Conservation (phyloP, 768 basidiomycete species). For the Boletus speciosus region DNA sequence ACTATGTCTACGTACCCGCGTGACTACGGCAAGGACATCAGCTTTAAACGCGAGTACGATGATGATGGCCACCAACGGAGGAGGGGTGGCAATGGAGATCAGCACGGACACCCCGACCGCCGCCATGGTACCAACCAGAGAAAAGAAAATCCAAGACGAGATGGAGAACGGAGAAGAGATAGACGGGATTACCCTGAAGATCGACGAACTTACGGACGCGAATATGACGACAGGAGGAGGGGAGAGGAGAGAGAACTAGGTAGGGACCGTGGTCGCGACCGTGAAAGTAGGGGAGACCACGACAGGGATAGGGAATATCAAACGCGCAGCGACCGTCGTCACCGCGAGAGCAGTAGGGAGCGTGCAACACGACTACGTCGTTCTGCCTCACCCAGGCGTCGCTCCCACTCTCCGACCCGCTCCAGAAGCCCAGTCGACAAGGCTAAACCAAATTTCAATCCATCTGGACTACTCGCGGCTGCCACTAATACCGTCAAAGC, state of each 20-base stretch:
- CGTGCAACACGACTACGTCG: slow-evolving; percentile 40
- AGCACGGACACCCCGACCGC: slow-evolving; percentile 10
- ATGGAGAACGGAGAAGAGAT: slow-evolving; percentile 22
- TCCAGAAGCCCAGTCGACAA: slow-evolving; percentile 51
- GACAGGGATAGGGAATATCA: slow-evolving; percentile 41
- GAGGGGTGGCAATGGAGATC: slow-evolving; percentile 6
- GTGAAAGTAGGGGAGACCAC: slow-evolving; percentile 13
- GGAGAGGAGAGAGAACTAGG: slow-evolving; percentile 11
- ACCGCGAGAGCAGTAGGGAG: slow-evolving; percentile 26
- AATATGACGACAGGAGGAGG: slow-evolving; percentile 19
- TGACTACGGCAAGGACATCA: slow-evolving; percentile 10
- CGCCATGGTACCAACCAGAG: slow-evolving; percentile 13
- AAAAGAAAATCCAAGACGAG: slow-evolving; percentile 16
- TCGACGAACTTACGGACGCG: slow-evolving; percentile 18
- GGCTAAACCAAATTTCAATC: slow-evolving; percentile 84
- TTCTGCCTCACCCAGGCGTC: slow-evolving; percentile 52
- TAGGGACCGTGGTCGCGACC: slow-evolving; percentile 9
- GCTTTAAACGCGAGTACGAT: slow-evolving; percentile 12
- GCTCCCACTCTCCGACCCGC: slow-evolving; percentile 39
- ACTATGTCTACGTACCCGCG: slow-evolving; percentile 17
- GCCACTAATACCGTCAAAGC: slow-evolving; percentile 89
- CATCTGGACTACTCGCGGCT: slow-evolving; percentile 89
- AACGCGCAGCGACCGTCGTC: slow-evolving; percentile 26
- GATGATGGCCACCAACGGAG: slow-evolving; percentile 9
- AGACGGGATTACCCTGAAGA: slow-evolving; percentile 15